A percentile compares a stretch with the other conserved stretches of the same genome.
Evolutionary conservation across 73 alveolate genomes (phyloP).

Genomic region (Paramecium sexaurelia): DNA sequence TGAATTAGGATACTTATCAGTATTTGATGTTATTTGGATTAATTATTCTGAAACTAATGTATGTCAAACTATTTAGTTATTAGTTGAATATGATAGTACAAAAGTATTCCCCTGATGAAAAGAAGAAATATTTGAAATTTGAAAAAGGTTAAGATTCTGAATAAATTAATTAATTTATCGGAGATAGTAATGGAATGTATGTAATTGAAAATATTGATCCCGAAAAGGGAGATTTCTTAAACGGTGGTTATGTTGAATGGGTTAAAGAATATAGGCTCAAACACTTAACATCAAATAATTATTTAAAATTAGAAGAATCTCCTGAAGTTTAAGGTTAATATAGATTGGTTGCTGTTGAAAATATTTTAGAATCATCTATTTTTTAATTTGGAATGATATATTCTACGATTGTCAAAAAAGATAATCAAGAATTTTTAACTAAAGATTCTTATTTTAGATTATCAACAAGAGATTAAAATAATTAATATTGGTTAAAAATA

Average conservation of each 20-base stretch:
- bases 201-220: conserved; percentile 56
- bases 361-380: not conserved
- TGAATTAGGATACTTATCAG: conserved; percentile 37
- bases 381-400: conserved; percentile 58
- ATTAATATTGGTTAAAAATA: conserved; percentile 57
- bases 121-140: conserved; percentile 52
- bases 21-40: conserved; percentile 66
- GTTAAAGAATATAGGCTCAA: conserved; percentile 51
- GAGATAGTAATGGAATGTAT: conserved; percentile 68
- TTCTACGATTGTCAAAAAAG: conserved; percentile 28
- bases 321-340: not conserved
- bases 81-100: conserved; percentile 56
- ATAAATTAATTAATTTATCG: conserved; percentile 60
- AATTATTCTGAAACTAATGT: conserved; percentile 65
- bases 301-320: conserved; percentile 36
- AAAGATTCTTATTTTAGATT: conserved; percentile 63
- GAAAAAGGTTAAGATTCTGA: conserved; percentile 62
- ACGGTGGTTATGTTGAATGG: conserved; percentile 70
- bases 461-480: not conserved
- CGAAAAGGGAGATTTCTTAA: not conserved
- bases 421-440: not conserved
- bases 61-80: not conserved
- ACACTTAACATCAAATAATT: conserved; percentile 65
- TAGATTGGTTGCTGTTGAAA: conserved; percentile 23
- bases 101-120: not conserved